Conservation (phyloP, 2,329 filamentous ascomycete species). For the Shiraia sp. region DNA sequence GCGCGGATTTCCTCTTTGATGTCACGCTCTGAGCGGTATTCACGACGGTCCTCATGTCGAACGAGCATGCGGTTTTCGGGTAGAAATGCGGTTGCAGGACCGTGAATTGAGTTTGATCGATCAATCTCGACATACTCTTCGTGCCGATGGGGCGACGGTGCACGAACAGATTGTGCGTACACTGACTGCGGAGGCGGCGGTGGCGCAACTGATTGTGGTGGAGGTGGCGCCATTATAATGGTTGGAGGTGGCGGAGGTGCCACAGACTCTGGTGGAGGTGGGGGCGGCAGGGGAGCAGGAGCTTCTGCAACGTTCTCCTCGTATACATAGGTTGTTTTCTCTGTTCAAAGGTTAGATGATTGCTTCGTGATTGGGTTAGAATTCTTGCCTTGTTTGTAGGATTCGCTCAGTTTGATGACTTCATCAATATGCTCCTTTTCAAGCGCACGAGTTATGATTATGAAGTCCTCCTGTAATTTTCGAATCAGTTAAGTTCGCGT, state of each 20-base stretch:
- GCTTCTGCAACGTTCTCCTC: constrained; percentile 30
- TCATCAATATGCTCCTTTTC: constrained; percentile 92
- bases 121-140: constrained; percentile 48
- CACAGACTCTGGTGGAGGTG: constrained; percentile 13
- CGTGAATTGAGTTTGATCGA: constrained; percentile 52
- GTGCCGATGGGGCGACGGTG: constrained; percentile 37
- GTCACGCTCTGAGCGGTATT: constrained; percentile 58
- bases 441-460: constrained; percentile 81
- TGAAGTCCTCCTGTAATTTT: constrained; percentile 68
- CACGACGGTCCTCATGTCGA: constrained; percentile 21
- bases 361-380: neutral
- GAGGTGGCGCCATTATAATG: constrained; percentile 19
- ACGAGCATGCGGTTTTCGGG: constrained; percentile 43
- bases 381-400: constrained; percentile 60
- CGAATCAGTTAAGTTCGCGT: constrained; percentile 27
- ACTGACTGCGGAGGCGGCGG: constrained; percentile 30
- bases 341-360: constrained; percentile 16
- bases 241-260: constrained; percentile 14
- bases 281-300: constrained; percentile 13
- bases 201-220: constrained; percentile 20
- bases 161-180: constrained; percentile 40
- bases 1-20: constrained; percentile 73
- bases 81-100: constrained; percentile 54
- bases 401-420: constrained; percentile 79
- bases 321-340: constrained; percentile 44